These are phyloP conservation scores for Pestalotiopsis sp. DNA, from an alignment of 2,329 filamentous ascomycete genomes.

Conservation along the genomic window DNA sequence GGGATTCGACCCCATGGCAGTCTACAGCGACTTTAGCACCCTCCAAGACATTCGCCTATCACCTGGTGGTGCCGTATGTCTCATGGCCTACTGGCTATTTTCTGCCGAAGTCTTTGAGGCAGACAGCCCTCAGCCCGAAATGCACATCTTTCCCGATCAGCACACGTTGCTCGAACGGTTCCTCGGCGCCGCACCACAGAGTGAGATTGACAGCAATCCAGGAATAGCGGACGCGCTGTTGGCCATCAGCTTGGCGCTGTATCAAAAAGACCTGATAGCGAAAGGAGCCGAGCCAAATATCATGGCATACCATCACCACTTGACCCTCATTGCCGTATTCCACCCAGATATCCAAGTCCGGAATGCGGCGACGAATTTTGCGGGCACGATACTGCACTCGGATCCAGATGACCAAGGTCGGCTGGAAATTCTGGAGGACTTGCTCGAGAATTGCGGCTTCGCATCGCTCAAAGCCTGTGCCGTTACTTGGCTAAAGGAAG, in stretches of 20 bases:
- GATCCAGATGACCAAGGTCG: conserved; percentile 62
- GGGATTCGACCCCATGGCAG: conserved; percentile 47
- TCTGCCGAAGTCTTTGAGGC: conserved; percentile 64
- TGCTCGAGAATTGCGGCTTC: conserved; percentile 68
- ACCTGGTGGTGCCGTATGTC: conserved; percentile 59
- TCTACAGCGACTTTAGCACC: conserved; percentile 48
- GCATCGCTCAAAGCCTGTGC: conserved; percentile 64
- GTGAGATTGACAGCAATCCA: conserved; percentile 49
- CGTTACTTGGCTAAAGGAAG: conserved; percentile 66
- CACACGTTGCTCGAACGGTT: conserved; percentile 55
- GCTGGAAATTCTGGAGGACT: conserved; percentile 64
- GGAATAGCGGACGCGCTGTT: conserved; percentile 63
- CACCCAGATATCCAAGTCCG: conserved; percentile 57
- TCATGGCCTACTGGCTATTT: conserved; percentile 66
- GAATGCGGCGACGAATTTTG: conserved; percentile 57
- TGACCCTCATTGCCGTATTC: conserved; percentile 60
- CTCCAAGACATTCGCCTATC: conserved; percentile 60
- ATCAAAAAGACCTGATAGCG: conserved; percentile 49
- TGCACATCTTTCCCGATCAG: conserved; percentile 65
- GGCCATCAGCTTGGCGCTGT: conserved; percentile 62
- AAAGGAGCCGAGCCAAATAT: conserved; percentile 44
- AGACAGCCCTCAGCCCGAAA: conserved; percentile 52
- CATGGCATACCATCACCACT: conserved; percentile 63
- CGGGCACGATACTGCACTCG: conserved; percentile 57
- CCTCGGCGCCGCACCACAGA: conserved; percentile 52